These are phyloP conservation scores for Ganoderma multipileum DNA, from an alignment of 1,284 basidiomycete species.

Conservation along the genomic window DNA sequence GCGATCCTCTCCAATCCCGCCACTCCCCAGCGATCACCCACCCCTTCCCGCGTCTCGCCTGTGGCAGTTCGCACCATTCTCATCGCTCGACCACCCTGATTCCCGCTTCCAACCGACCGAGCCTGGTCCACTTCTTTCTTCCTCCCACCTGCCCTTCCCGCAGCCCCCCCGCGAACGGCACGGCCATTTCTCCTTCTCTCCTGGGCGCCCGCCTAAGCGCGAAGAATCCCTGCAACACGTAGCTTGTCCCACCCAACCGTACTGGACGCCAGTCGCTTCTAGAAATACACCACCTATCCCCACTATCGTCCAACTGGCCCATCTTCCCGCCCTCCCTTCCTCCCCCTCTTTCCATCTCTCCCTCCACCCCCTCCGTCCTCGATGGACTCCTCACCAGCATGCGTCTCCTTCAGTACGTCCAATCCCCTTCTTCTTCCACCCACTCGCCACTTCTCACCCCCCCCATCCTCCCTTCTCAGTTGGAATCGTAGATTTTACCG, in stretches of 20 bases:
- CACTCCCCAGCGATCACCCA: background rate
- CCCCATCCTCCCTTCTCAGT: slow-evolving; percentile 47
- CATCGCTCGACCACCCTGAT: slow-evolving; percentile 3
- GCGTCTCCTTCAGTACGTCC: slow-evolving; percentile 73
- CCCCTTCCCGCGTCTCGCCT: background rate
- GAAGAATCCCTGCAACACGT: slow-evolving; percentile 20
- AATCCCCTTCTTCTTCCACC: slow-evolving; percentile 4
- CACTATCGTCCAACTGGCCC: slow-evolving; percentile 25
- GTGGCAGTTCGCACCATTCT: slow-evolving; percentile 3
- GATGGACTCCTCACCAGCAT: slow-evolving; percentile 53
- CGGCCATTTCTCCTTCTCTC: slow-evolving; percentile 12
- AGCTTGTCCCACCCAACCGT: slow-evolving; percentile 23
- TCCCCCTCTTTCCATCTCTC: slow-evolving; percentile 20
- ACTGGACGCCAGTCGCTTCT: slow-evolving; percentile 33
- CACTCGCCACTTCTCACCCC: slow-evolving; percentile 9
- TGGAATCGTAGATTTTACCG: slow-evolving; percentile 77
- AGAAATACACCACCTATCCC: slow-evolving; percentile 37
- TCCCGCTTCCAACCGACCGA: slow-evolving; percentile 3
- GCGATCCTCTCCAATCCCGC: background rate
- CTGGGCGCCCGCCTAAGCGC: slow-evolving; percentile 27
- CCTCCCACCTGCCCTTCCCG: slow-evolving; percentile 4
- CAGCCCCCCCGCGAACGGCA: background rate
- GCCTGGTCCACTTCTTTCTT: slow-evolving; percentile 3
- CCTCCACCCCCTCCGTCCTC: slow-evolving; percentile 15
- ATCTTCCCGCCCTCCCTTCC: slow-evolving; percentile 28